Percentiles rank a stretch among this genome's conserved stretches.
Conservation (phyloP, 495 filamentous ascomycete genomes). For the Penicillium alfredii region DNA sequence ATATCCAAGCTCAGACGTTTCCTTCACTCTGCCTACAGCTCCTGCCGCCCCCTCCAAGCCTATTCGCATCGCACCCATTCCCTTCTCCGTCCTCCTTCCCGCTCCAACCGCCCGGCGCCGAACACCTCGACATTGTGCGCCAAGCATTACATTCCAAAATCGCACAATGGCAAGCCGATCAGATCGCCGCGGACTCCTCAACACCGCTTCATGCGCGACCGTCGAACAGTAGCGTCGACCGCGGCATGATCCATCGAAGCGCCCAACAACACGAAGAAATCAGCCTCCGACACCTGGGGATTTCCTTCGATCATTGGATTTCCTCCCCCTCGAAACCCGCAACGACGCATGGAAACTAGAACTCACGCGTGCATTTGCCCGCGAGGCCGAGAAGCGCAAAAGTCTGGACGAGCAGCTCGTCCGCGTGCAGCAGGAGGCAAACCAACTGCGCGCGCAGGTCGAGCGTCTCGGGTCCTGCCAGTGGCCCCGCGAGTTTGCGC, state of each 20-base stretch:
- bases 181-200: slow-evolving; percentile 27
- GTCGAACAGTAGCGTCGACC: slow-evolving; percentile 24
- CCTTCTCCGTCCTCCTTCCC: slow-evolving; percentile 68
- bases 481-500: slow-evolving; percentile 64
- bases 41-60: slow-evolving; percentile 67
- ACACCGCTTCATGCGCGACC: slow-evolving; percentile 20
- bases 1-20: slow-evolving; percentile 73
- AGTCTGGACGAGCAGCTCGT: slow-evolving; percentile 56
- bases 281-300: slow-evolving; percentile 56
- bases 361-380: slow-evolving; percentile 62
- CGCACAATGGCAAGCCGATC: slow-evolving; percentile 50
- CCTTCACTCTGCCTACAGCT: slow-evolving; percentile 75
- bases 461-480: slow-evolving; percentile 62
- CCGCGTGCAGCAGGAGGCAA: slow-evolving; percentile 60
- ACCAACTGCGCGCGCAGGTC: slow-evolving; percentile 63
- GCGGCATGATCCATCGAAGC: slow-evolving; percentile 40
- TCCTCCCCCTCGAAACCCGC: slow-evolving; percentile 48
- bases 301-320: slow-evolving; percentile 67
- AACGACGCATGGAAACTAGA: slow-evolving; percentile 73
- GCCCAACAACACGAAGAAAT: slow-evolving; percentile 55
- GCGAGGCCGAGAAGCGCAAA: slow-evolving; percentile 61
- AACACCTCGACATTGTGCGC: slow-evolving; percentile 64
- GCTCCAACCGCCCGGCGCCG: slow-evolving; percentile 59
- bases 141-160: slow-evolving; percentile 60
- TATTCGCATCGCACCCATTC: slow-evolving; percentile 67